Evolutionary conservation across 495 filamentous ascomycete species (phyloP).

Genomic region (Paragyromitra xinjiangensis): DNA sequence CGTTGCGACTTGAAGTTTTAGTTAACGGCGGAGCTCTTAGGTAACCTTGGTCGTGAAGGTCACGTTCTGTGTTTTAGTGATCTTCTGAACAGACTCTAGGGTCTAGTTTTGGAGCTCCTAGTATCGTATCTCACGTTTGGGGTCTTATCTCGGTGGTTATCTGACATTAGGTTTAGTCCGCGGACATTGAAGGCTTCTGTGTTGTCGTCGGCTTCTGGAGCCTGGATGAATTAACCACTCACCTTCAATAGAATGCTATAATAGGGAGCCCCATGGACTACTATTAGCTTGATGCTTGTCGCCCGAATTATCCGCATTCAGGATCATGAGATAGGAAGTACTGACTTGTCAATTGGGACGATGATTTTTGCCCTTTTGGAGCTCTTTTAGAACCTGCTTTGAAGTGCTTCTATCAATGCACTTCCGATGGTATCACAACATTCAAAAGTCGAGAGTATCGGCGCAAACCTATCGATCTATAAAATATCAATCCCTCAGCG

Average conservation of each 20-base stretch:
- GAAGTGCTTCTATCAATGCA: background rate
- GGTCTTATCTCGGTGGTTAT: background rate
- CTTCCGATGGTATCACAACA: background rate
- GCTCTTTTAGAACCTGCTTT: background rate
- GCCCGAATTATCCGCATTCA: background rate
- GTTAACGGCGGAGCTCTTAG: background rate
- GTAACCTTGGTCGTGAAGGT: background rate
- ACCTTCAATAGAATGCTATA: background rate
- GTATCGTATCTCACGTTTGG: background rate
- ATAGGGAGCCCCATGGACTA: background rate
- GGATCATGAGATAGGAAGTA: background rate
- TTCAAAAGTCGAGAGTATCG: background rate
- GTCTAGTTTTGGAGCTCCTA: background rate
- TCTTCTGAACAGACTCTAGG: background rate
- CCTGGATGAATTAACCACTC: background rate
- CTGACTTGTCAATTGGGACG: background rate
- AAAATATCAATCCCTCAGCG: background rate
- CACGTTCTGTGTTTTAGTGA: background rate
- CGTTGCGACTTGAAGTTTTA: constrained; percentile 5
- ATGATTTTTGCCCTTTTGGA: background rate
- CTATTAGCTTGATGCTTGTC: constrained; percentile 1
- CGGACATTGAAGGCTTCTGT: background rate
- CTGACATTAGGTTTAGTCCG: background rate
- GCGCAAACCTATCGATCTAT: background rate
- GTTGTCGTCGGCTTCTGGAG: background rate